Conservation (phyloP, 2,329 filamentous ascomycete genomes). For the Talaromyces sp. region DNA sequence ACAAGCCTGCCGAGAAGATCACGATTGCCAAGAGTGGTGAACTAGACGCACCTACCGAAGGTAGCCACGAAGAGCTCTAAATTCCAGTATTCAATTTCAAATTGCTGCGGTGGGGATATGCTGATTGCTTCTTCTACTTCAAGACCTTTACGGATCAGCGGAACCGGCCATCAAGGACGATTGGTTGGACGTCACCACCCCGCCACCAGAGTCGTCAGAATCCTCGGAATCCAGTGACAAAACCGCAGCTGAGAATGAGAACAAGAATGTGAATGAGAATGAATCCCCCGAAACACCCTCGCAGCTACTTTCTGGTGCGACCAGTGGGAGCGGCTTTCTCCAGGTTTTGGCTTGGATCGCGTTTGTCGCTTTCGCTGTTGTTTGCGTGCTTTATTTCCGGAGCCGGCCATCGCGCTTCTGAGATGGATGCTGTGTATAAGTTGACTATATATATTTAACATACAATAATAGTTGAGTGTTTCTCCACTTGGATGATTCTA, state of each 20-base stretch:
- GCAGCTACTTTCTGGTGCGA: constrained; percentile 7
- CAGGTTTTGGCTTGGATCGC: constrained; percentile 15
- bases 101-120: constrained; percentile 21
- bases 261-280: background rate
- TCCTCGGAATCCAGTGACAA: background rate
- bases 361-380: constrained; percentile 16
- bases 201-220: constrained; percentile 1
- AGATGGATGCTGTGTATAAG: constrained; percentile 9
- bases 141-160: constrained; percentile 13
- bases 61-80: constrained; percentile 64
- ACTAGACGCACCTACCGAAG: constrained; percentile 50
- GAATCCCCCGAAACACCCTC: constrained; percentile 1
- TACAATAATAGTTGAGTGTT: constrained; percentile 13
- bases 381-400: constrained; percentile 13
- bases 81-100: constrained; percentile 13
- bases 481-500: background rate
- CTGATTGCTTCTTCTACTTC: constrained; percentile 27
- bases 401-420: constrained; percentile 4
- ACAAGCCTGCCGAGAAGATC: constrained; percentile 55
- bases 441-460: constrained; percentile 13
- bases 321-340: background rate
- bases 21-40: constrained; percentile 64
- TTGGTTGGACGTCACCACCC: background rate
- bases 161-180: constrained; percentile 6
- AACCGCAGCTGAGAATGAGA: background rate